Evolutionary conservation across 2,329 filamentous ascomycete species (phyloP).

Genomic region (Penicillium freii): DNA sequence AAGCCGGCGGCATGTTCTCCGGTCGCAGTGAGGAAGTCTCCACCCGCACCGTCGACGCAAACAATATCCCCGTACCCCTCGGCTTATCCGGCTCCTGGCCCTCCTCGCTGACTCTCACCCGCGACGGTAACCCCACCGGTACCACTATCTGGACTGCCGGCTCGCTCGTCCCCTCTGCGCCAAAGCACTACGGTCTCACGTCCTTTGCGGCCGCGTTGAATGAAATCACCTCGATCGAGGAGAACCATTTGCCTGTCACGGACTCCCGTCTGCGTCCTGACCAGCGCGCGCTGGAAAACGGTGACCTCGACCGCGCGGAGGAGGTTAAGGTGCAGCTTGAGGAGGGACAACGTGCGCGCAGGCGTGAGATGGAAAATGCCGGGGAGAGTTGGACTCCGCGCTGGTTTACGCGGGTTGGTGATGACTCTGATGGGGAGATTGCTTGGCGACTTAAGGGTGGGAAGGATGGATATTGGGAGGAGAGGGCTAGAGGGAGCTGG

Average conservation of each 20-base stretch:
- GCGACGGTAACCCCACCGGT: conserved; percentile 60
- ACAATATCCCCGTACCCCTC: conserved; percentile 64
- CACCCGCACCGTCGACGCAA: conserved; percentile 67
- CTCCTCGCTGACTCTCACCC: conserved; percentile 63
- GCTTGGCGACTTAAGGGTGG: conserved; percentile 70
- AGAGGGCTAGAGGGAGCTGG: conserved; percentile 69
- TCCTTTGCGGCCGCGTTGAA: conserved; percentile 83
- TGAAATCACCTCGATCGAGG: conserved; percentile 78
- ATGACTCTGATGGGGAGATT: conserved; percentile 44
- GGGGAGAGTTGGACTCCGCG: conserved; percentile 71
- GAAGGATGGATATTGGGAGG: conserved; percentile 92
- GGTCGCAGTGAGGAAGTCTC: conserved; percentile 87
- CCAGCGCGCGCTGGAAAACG: conserved; percentile 78
- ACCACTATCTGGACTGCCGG: conserved; percentile 77
- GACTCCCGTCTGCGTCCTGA: conserved; percentile 84
- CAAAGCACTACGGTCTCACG: conserved; percentile 83
- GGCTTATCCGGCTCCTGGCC: conserved; percentile 86
- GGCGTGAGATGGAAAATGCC: conserved; percentile 71
- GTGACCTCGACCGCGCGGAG: conserved; percentile 80
- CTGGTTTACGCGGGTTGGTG: conserved; percentile 76
- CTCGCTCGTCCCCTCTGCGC: conserved; percentile 71
- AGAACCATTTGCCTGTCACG: conserved; percentile 70
- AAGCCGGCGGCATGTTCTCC: conserved; percentile 94
- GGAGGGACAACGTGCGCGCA: conserved; percentile 74
- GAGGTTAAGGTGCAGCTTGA: conserved; percentile 78